These are phyloP conservation scores for Stagonosporopsis vannaccii DNA, from an alignment of 2,329 filamentous ascomycete species.

Conservation along the genomic window DNA sequence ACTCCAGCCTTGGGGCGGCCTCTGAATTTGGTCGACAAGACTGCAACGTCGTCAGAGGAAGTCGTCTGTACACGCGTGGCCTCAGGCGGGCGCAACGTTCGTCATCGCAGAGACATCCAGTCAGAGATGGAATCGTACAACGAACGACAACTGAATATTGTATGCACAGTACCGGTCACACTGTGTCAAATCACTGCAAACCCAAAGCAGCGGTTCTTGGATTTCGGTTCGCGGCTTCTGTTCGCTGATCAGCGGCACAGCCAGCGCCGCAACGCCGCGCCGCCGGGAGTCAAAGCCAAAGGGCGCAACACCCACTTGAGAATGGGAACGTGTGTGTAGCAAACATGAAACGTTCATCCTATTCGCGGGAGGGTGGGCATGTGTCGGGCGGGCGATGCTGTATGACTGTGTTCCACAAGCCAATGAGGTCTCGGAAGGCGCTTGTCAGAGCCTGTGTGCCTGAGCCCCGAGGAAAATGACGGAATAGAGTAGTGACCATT, in stretches of 20 bases:
- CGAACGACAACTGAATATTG: slow-evolving; percentile 31
- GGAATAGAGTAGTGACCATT: slow-evolving; percentile 6
- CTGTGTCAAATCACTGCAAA: slow-evolving; percentile 6
- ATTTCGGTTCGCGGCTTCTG: slow-evolving; percentile 1
- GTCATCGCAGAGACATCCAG: slow-evolving; percentile 20
- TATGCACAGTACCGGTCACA: slow-evolving; percentile 10
- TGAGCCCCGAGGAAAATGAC: slow-evolving; percentile 5
- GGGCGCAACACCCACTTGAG: slow-evolving; percentile 21
- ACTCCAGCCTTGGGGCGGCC: slow-evolving; percentile 25
- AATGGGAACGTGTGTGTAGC: slow-evolving; percentile 25
- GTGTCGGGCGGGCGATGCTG: slow-evolving; percentile 28
- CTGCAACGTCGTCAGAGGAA: slow-evolving; percentile 35
- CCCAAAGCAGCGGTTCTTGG: slow-evolving; percentile 17
- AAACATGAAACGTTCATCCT: slow-evolving; percentile 26
- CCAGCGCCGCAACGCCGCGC: slow-evolving; percentile 25
- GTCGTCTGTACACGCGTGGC: slow-evolving; percentile 16
- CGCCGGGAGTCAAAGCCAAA: slow-evolving; percentile 13
- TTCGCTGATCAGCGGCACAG: slow-evolving; percentile 36
- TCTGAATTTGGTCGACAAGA: slow-evolving; percentile 25
- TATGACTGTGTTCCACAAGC: slow-evolving; percentile 42
- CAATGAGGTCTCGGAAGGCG: slow-evolving; percentile 27
- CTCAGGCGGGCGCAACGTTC: slow-evolving; percentile 22
- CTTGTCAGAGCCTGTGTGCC: slow-evolving; percentile 20
- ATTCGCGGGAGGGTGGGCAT: slow-evolving; percentile 28
- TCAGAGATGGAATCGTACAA: slow-evolving; percentile 25